Conservation (phyloP, 2,329 filamentous ascomycete genomes). For the Dothideomycetidae sp. region DNA sequence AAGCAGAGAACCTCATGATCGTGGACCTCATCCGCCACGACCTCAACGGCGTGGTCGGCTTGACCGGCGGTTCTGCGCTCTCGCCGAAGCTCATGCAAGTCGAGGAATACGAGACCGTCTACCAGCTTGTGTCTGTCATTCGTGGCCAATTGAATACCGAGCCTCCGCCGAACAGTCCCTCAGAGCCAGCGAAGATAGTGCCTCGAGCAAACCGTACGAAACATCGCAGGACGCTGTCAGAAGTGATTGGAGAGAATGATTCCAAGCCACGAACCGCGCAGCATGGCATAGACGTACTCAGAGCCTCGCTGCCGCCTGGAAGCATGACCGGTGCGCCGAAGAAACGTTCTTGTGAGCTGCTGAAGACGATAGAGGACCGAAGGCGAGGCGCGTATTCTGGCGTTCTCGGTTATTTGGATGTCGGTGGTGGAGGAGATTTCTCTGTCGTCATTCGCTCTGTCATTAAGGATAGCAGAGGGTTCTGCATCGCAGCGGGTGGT, state of each 20-base stretch:
- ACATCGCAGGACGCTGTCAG: too few species aligned
- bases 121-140: slow-evolving; percentile 80
- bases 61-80: slow-evolving; percentile 46
- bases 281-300: slow-evolving; percentile 57
- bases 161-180: not conserved
- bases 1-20: slow-evolving; percentile 96
- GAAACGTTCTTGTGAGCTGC: slow-evolving; percentile 75
- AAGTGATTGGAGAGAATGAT: not conserved
- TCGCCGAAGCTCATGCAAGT: slow-evolving; percentile 72
- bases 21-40: slow-evolving; percentile 94
- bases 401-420: slow-evolving; percentile 79
- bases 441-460: slow-evolving; percentile 80
- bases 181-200: slow-evolving; percentile 7
- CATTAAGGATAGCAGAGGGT: slow-evolving; percentile 56
- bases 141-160: slow-evolving; percentile 48
- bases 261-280: not conserved
- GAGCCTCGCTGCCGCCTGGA: slow-evolving; percentile 67
- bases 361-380: slow-evolving; percentile 52
- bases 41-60: slow-evolving; percentile 66
- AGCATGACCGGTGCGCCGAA: slow-evolving; percentile 97
- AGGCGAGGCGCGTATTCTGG: slow-evolving; percentile 73
- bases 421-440: slow-evolving; percentile 74
- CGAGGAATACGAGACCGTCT: slow-evolving; percentile 83
- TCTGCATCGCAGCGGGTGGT: slow-evolving; percentile 80
- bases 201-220: too few species aligned